Base-by-base conservation (phyloP, 202 grass and related monocot genomes). In the Musa balbisiana region DNA sequence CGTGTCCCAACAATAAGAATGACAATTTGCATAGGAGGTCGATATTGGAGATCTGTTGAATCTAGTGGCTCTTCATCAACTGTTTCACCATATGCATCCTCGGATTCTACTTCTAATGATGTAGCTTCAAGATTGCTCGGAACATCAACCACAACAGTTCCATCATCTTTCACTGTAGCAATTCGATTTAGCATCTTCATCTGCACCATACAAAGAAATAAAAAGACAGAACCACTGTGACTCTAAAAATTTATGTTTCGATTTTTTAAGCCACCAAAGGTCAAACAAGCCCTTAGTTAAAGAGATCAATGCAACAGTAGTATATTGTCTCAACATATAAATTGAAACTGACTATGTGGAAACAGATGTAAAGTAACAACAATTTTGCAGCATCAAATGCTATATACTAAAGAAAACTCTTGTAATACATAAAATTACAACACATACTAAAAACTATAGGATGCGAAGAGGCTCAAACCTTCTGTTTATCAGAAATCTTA, bases 1-100 rank as follows among this genome's bases (percentile, higher is more conserved):
- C 94, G 87, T 74, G 93, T 97, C 67, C 94, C 94, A 75, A 97
- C 94, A 79, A 93, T 89, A 86, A 97, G 88, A 63, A 97, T 91
- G 54, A 88, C 90, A 76, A 97, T 93, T 69, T 97, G 80, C 83
- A 97, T 91, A 72, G 93, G 90, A 67, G 90, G 90, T 80, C 76
- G 88, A 73, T 85, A 86, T 23, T 84, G 86, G 81, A 87, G 77
- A 75, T 93, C 94, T 62, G 74, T 60, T 63, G 64, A 79, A 83
- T 93, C 90, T 67, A 86, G 53, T 71, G 77, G 64, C 60, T 91
- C 88, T 16, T 92, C 87, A 73, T 85, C 69, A 65, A 62, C 0
- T 50, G 73, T 43, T 81, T 93, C 90, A 51, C 21, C 11, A 69
- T 84, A 85, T 68, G 52, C 80, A 82, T 93, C 88, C 21, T 88